Base-by-base conservation (phyloP, 1,139 yeast species). In the Yamadazyma songkhlaensis region DNA sequence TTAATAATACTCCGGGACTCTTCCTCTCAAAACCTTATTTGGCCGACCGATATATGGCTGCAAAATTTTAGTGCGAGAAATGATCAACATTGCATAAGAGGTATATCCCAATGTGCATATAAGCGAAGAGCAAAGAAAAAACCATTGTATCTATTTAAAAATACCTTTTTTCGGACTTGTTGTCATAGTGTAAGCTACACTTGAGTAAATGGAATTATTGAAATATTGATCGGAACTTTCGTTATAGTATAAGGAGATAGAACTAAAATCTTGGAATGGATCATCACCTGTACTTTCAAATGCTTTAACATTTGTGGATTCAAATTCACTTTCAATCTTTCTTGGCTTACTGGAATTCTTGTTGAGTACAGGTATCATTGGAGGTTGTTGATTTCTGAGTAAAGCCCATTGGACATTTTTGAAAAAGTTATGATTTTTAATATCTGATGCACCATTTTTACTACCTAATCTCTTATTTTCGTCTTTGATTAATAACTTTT, bases 341-440 rank as follows among this genome's bases (percentile, higher is more conserved):
- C 67, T 57, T 8, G 42, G 21, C 6, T 30, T 36, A 12, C 31
- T 27, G 8, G 39, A 27, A 34, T 69, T 62, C 44, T 81, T 80
- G 11, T 90, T 81, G 39, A 89, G 73, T 0, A 84, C 84, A 0
- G 98, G 98, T 21, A 92, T 81, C 81, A 92, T 84, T 9, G 98
- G 98, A 1, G 98, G 97, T 41, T 84, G 83, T 54, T 84, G 94
- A 59, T 92, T 87, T 49, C 98, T 74, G 44, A 92, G 67, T 44
- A 92, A 67, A 0, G 98, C 97, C 98, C 98, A 92, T 55, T 89
- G 96, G 1, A 89, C 82, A 51, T 72, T 84, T 55, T 89, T 90
- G 70, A 92, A 92, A 52, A 89, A 94, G 0, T 85, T 81, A 58
- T 94, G 98, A 41, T 78, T 80, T 55, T 92, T 92, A 39, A 92